Evolutionary conservation across 495 filamentous ascomycete genomes (phyloP).

Genomic region (Hypoxylon rickii): DNA sequence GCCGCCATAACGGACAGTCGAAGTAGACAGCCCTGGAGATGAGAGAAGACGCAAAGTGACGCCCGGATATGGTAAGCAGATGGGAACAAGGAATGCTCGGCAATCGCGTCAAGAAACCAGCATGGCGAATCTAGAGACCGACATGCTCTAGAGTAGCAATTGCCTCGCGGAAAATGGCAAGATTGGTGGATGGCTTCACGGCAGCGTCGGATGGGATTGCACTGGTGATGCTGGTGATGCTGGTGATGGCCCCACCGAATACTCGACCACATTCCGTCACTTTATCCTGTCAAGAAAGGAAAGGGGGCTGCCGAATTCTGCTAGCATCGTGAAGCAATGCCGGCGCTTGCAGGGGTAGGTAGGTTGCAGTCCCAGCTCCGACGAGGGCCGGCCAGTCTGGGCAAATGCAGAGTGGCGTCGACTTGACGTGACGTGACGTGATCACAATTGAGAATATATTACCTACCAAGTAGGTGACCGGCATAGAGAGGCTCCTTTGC

Average conservation of each 20-base stretch:
- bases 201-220: constrained; percentile 35
- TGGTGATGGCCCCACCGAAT: constrained; percentile 23
- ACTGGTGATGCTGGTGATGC: constrained; percentile 12
- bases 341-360: constrained; percentile 30
- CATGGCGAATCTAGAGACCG: background rate
- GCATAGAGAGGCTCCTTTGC: too few species aligned
- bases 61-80: constrained; percentile 20
- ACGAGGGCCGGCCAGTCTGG: constrained; percentile 26
- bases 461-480: too few species aligned
- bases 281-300: too few species aligned
- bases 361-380: constrained; percentile 13
- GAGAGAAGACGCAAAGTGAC: constrained; percentile 7
- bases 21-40: background rate
- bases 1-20: constrained; percentile 15
- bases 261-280: constrained; percentile 32
- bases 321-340: constrained; percentile 29
- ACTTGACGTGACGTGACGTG: constrained; percentile 36
- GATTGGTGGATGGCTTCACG: constrained; percentile 21
- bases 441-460: constrained; percentile 12
- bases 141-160: constrained; percentile 2
- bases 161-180: constrained; percentile 2
- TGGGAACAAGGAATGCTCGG: constrained; percentile 11
- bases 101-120: constrained; percentile 13
- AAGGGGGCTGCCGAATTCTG: constrained; percentile 14
- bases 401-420: constrained; percentile 28